Evolutionary conservation across 371 early-diverging fungal species (phyloP), one percentile per base, ranked within the genome.

Genomic region (Mucor lusitanicus): DNA sequence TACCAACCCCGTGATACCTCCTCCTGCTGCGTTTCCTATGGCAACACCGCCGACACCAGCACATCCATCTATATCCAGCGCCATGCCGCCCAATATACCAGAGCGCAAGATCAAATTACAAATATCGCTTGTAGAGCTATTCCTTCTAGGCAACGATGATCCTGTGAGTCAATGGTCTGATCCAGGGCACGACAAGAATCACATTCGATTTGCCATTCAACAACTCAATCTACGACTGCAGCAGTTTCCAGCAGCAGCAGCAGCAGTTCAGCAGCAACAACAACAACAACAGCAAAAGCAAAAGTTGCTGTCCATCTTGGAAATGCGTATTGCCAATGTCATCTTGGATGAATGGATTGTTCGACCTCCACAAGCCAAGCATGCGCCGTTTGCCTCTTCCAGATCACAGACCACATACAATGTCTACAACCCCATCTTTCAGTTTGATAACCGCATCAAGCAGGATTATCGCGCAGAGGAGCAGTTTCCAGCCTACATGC

Each of bases 51-150:
- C n/a, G n/a, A n/a, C n/a, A 1, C 37, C 19, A 19, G 1, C 54
- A 17, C 12, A 13, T 1, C 6, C 42, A 13, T 25, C 32, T 30
- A n/a, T n/a, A 63, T 15, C 30, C 50, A 50, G 1, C 13, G 1
- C 50, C 25, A 25, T 12, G 5, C 1, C 50, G 25, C 25, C 21
- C 21, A 8, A 40, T 19, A 55, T 44, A 33, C 60, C 46, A 42
- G 68, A 68, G 8, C 55, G 81, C 17, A 85, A 84, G 39, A 65
- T 87, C 55, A 87, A 85, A 44, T 62, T 83, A 1, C 75, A 81
- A 25, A 60, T 88, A 40, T 63, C 76, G 8, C 63, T 67, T 6
- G 40, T 85, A 19, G 84, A 84, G 58, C 46, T 76, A 15, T 85
- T 77, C 65, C 58, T 87, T 23, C 66, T 86, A 2, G 75, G 74